These are phyloP conservation scores for Chaetomium cochliodes DNA, from an alignment of 495 filamentous ascomycete species.

Conservation along the genomic window DNA sequence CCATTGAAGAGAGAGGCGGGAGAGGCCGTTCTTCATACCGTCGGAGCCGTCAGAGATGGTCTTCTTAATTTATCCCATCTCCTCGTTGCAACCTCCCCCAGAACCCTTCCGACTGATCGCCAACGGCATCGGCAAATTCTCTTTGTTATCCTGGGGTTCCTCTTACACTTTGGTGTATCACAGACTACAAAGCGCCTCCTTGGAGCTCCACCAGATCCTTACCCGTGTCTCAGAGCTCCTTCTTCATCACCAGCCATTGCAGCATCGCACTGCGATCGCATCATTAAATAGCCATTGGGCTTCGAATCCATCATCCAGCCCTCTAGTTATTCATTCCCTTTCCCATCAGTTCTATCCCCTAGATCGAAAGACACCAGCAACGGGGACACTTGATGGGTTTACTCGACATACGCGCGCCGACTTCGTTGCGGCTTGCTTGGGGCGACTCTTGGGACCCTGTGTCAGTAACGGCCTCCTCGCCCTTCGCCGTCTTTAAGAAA, in stretches of 20 bases:
- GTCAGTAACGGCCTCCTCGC: conserved; percentile 25
- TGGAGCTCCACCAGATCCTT: neutral
- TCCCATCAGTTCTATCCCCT: neutral
- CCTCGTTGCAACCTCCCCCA: neutral
- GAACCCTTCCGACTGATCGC: neutral
- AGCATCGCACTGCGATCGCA: conserved; percentile 15
- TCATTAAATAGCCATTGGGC: neutral
- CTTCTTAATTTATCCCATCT: neutral
- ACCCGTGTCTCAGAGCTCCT: conserved; percentile 6
- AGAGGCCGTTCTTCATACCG: neutral
- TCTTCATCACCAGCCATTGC: neutral
- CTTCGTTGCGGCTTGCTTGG: conserved; percentile 59
- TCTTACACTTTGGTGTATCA: neutral
- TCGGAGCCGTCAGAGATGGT: neutral
- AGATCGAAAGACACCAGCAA: conserved; percentile 1
- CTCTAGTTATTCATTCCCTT: neutral
- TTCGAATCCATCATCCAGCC: neutral
- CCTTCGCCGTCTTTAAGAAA: conserved; percentile 32
- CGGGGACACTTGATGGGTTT: conserved; percentile 38
- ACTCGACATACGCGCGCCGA: conserved; percentile 55
- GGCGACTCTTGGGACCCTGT: conserved; percentile 28
- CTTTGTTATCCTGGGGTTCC: neutral
- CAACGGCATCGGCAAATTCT: neutral
- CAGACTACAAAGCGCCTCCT: neutral
- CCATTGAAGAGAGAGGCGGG: neutral